A percentile compares a stretch with the other conserved stretches of the same genome.
These are phyloP conservation scores for Barnettozyma populi DNA, from an alignment of 805 yeast species.

Conservation along the genomic window DNA sequence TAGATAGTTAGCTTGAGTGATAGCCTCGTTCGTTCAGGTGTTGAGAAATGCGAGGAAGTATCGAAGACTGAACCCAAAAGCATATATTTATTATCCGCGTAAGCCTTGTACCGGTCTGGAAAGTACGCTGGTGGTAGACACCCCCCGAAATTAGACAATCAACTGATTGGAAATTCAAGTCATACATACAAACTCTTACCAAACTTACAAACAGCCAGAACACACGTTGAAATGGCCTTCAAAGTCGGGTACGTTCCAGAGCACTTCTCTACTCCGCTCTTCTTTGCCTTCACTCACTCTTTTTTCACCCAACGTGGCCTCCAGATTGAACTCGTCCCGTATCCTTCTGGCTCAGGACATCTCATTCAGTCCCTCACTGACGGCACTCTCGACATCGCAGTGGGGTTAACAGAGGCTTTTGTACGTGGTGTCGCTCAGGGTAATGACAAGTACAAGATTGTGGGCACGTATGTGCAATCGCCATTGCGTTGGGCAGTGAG, in stretches of 20 bases:
- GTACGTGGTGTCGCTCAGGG: slow-evolving; percentile 70
- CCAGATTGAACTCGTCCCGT: slow-evolving; percentile 58
- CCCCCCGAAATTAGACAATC: too few relatives aligned
- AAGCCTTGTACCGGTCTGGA: not conserved
- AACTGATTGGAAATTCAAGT: too few relatives aligned
- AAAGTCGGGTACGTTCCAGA: slow-evolving; percentile 85
- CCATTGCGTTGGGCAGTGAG: slow-evolving; percentile 90
- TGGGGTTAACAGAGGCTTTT: slow-evolving; percentile 90
- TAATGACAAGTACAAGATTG: slow-evolving; percentile 46
- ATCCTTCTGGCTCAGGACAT: slow-evolving; percentile 85
- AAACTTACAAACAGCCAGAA: too few relatives aligned
- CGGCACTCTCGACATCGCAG: slow-evolving; percentile 67
- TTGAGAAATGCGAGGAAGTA: too few relatives aligned
- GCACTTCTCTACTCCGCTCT: slow-evolving; percentile 85
- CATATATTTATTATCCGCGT: too few relatives aligned
- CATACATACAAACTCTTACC: too few relatives aligned
- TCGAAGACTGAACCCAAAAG: too few relatives aligned
- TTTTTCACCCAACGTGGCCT: slow-evolving; percentile 46
- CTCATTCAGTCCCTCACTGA: slow-evolving; percentile 66
- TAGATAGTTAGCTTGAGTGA: too few relatives aligned
- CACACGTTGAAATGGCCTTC: slow-evolving; percentile 23
- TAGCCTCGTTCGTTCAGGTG: too few relatives aligned
- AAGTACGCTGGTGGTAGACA: not conserved
- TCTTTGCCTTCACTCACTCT: slow-evolving; percentile 59
- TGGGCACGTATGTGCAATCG: slow-evolving; percentile 80